A percentile compares a stretch with the other conserved stretches of the same genome.
These are phyloP conservation scores for Selaginella moellendorffii DNA, from an alignment of 75 land plant species.

Conservation along the genomic window DNA sequence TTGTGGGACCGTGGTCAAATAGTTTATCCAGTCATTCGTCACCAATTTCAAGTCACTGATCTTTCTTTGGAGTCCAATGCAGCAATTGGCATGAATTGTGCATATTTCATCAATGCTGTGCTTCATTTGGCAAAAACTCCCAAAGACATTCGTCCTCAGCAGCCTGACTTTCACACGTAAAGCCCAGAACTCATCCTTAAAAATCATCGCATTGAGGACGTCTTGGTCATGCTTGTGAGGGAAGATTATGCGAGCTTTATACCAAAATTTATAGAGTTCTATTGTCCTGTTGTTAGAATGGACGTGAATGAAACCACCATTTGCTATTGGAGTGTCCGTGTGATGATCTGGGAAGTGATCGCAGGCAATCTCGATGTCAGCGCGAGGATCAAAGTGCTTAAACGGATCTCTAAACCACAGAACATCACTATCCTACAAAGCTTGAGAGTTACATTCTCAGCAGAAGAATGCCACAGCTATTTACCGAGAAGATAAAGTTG, in stretches of 20 bases:
- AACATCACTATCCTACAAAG: background rate
- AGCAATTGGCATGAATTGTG: slow-evolving; percentile 1
- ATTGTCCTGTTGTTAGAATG: background rate
- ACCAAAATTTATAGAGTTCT: background rate
- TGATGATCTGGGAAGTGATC: background rate
- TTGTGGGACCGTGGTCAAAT: too few relatives aligned
- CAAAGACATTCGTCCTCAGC: background rate
- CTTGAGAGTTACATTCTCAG: too few relatives aligned
- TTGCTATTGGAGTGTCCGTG: background rate
- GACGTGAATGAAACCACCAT: background rate
- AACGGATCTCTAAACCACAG: background rate
- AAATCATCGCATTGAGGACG: background rate
- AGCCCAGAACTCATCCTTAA: background rate
- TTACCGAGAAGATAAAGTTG: too few relatives aligned
- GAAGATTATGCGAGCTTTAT: background rate
- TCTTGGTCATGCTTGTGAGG: background rate
- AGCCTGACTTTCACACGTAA: background rate
- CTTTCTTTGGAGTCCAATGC: too few relatives aligned
- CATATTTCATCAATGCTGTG: background rate
- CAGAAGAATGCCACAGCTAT: too few relatives aligned
- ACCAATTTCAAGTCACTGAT: too few relatives aligned
- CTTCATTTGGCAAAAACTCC: background rate
- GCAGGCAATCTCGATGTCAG: background rate
- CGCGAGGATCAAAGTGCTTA: background rate
- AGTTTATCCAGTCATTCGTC: too few relatives aligned